Evolutionary conservation across 2,329 filamentous ascomycete species (phyloP).

Genomic region (Raffaelea albimanens): DNA sequence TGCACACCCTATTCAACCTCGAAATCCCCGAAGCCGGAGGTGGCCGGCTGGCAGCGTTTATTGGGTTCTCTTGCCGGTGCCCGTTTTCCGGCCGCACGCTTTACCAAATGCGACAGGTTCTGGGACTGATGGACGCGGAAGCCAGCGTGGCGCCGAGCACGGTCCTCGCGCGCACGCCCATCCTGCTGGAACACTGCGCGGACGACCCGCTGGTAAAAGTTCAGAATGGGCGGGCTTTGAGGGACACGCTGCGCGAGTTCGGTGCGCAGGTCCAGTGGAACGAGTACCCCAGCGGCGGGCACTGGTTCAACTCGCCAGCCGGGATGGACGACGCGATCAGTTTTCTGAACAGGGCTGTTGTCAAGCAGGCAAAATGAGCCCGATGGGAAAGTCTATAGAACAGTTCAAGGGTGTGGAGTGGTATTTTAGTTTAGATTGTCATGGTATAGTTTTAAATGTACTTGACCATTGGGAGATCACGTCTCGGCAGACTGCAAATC

Average conservation of each 20-base stretch:
- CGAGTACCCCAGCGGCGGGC: constrained; percentile 31
- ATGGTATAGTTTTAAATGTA: too few relatives aligned
- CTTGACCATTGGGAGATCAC: too few relatives aligned
- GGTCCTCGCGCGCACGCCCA: constrained; percentile 24
- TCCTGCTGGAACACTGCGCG: constrained; percentile 33
- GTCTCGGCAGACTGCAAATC: too few relatives aligned
- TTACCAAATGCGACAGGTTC: constrained; percentile 20
- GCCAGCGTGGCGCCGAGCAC: not conserved
- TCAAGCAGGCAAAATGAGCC: too few relatives aligned
- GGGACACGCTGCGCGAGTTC: constrained; percentile 24
- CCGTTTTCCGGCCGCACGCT: constrained; percentile 24
- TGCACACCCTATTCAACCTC: constrained; percentile 3
- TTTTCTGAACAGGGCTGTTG: constrained; percentile 4
- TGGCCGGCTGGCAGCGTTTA: constrained; percentile 18
- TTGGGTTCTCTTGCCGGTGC: constrained; percentile 27
- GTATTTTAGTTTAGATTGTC: too few relatives aligned
- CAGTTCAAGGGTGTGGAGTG: too few relatives aligned
- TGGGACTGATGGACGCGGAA: constrained; percentile 13
- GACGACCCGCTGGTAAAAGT: constrained; percentile 32
- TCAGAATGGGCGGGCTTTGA: constrained; percentile 23
- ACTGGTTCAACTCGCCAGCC: constrained; percentile 33
- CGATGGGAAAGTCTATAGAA: too few relatives aligned
- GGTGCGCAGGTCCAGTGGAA: constrained; percentile 29
- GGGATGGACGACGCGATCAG: constrained; percentile 29
- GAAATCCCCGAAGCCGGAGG: constrained; percentile 3